Percentiles rank a stretch among this genome's conserved stretches.
These are phyloP conservation scores for Hemisphaericaspora xylofermentans DNA, from an alignment of 1,139 yeast genomes.

Conservation along the genomic window DNA sequence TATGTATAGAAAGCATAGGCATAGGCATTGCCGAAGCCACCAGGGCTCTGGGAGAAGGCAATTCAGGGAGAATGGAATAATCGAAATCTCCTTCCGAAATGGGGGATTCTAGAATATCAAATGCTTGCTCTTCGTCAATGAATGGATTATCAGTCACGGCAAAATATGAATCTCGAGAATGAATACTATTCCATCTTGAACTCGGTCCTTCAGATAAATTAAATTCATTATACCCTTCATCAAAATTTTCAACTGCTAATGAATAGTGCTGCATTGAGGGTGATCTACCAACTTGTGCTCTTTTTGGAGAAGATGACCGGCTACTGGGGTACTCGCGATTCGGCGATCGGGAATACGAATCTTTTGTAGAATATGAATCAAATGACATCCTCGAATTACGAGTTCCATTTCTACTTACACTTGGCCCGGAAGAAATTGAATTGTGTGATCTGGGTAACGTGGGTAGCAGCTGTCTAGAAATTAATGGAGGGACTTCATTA, in stretches of 20 bases:
- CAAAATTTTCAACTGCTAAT: neutral
- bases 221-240: slow-evolving; percentile 13
- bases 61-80: slow-evolving; percentile 41
- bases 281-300: slow-evolving; percentile 7
- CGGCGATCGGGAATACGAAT: neutral
- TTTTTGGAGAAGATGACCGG: slow-evolving; percentile 36
- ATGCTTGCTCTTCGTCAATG: slow-evolving; percentile 19
- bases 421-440: neutral
- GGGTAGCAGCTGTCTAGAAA: slow-evolving; percentile 3
- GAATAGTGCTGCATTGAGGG: neutral
- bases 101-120: slow-evolving; percentile 18
- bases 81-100: slow-evolving; percentile 33
- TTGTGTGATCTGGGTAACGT: neutral
- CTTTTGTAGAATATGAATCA: neutral
- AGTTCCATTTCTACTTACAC: neutral
- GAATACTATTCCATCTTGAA: slow-evolving; percentile 18
- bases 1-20: slow-evolving; percentile 10
- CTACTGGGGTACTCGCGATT: slow-evolving; percentile 13
- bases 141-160: slow-evolving; percentile 16
- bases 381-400: neutral
- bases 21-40: neutral
- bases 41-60: slow-evolving; percentile 22
- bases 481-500: slow-evolving; percentile 11
- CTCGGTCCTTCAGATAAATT: slow-evolving; percentile 12
- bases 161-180: slow-evolving; percentile 15